Evolutionary conservation across 1,284 basidiomycete genomes (phyloP).

Genomic region (Volvariella surrecta): DNA sequence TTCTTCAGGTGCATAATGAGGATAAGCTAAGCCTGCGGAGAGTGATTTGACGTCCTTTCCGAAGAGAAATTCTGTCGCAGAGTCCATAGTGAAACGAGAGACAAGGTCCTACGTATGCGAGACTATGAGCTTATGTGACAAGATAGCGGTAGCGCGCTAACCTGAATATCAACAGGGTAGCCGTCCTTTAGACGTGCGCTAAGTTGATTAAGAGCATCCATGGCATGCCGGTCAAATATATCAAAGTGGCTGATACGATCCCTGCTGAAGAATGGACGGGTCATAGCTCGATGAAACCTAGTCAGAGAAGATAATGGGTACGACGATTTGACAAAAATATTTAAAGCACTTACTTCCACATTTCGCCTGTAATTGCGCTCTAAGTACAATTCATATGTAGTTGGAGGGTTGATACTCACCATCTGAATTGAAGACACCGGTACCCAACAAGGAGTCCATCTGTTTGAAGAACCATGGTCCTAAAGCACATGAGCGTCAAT

Average conservation of each 20-base stretch:
- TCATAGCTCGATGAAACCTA: constrained; percentile 45
- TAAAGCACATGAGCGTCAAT: constrained; percentile 4
- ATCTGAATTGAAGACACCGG: constrained; percentile 34
- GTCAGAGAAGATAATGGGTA: background rate
- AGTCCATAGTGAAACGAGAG: constrained; percentile 36
- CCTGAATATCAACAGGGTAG: constrained; percentile 43
- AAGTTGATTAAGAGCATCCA: constrained; percentile 27
- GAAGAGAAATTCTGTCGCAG: constrained; percentile 35
- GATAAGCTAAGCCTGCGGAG: constrained; percentile 25
- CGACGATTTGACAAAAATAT: background rate
- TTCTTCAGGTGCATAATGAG: constrained; percentile 15
- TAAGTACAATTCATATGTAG: background rate
- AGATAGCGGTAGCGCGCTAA: constrained; percentile 11
- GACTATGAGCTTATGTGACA: background rate
- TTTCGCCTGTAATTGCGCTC: constrained; percentile 19
- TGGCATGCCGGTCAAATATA: constrained; percentile 35
- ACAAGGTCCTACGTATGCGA: constrained; percentile 24
- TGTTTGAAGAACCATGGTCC: constrained; percentile 20
- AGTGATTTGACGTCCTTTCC: constrained; percentile 26
- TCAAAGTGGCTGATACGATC: constrained; percentile 48
- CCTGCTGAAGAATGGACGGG: constrained; percentile 44
- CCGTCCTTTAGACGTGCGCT: constrained; percentile 30
- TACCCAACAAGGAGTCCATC: constrained; percentile 33
- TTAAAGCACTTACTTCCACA: constrained; percentile 26
- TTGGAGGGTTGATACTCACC: constrained; percentile 16